Percentiles rank a stretch among this genome's conserved stretches.
phyloP scores from a whole-genome alignment of 306 rosid genomes.

The Citrullus amarus region DNA sequence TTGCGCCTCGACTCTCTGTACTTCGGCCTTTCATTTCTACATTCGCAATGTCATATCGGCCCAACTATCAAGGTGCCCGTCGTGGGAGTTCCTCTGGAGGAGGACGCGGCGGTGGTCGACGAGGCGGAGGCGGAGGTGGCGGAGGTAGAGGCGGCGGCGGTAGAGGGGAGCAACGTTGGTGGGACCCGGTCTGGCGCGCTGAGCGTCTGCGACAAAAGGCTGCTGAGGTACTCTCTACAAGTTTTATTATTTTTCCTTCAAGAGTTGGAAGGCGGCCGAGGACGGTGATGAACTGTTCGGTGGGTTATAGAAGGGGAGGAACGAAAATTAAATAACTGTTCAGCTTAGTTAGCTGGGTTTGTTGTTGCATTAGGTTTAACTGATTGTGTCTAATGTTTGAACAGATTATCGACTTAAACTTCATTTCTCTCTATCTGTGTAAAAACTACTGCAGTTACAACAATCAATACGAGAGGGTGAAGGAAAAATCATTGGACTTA shows the following conservation, averaged over 20 bases:
- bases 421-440: not conserved
- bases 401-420: not conserved
- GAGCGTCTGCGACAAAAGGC: slow-evolving; percentile 66
- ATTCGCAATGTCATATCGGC: slow-evolving; percentile 52
- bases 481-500: not conserved
- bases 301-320: not conserved
- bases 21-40: slow-evolving; percentile 17
- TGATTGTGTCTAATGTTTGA: not conserved
- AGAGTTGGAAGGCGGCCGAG: not conserved
- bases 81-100: slow-evolving; percentile 40
- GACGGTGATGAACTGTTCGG: not conserved
- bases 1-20: not conserved
- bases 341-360: not conserved
- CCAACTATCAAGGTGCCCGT: slow-evolving; percentile 67
- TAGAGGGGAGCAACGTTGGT: slow-evolving; percentile 85
- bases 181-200: slow-evolving; percentile 98
- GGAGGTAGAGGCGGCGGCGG: slow-evolving; percentile 43
- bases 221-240: slow-evolving; percentile 35
- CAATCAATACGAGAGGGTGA: not conserved
- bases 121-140: slow-evolving; percentile 15
- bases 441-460: not conserved
- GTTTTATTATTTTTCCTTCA: not conserved
- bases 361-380: not conserved
- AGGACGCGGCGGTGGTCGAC: slow-evolving; percentile 39
- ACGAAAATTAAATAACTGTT: not conserved